These are phyloP conservation scores for Aspergillus heteromorphus DNA, from an alignment of 495 filamentous ascomycete genomes.

Conservation along the genomic window DNA sequence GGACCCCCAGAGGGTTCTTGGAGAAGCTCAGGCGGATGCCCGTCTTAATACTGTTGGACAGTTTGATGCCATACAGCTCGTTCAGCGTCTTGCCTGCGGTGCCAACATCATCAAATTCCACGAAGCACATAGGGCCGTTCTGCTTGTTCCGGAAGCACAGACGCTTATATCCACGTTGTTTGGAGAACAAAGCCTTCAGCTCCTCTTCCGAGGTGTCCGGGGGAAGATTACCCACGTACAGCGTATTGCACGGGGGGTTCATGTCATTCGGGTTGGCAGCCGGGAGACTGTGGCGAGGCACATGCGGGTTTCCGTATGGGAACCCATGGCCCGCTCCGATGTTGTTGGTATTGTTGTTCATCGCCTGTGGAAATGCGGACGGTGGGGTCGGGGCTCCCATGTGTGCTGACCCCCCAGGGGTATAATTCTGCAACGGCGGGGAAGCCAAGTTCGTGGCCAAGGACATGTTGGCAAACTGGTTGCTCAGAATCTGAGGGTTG, in stretches of 20 bases:
- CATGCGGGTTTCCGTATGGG: constrained; percentile 54
- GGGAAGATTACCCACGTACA: constrained; percentile 95
- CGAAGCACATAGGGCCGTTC: constrained; percentile 98
- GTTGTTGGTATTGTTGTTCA: constrained; percentile 41
- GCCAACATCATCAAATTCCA: constrained; percentile 94
- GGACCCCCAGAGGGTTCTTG: constrained; percentile 94
- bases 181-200: constrained; percentile 89
- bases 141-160: constrained; percentile 97
- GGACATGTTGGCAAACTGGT: constrained; percentile 65
- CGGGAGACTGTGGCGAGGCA: constrained; percentile 67
- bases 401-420: constrained; percentile 25
- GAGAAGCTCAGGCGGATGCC: constrained; percentile 98
- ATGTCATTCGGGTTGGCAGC: constrained; percentile 94
- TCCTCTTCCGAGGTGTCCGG: constrained; percentile 95
- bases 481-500: constrained; percentile 66
- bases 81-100: constrained; percentile 91
- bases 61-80: constrained; percentile 80
- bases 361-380: constrained; percentile 57
- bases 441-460: constrained; percentile 60
- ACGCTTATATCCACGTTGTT: constrained; percentile 91
- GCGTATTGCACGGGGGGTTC: constrained; percentile 96
- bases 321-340: constrained; percentile 43
- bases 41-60: constrained; percentile 92
- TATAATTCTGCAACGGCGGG: constrained; percentile 47
- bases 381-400: constrained; percentile 49